Evolutionary conservation across 257 asterid genomes (phyloP).

Genomic region (Gentiana macrophylla): DNA sequence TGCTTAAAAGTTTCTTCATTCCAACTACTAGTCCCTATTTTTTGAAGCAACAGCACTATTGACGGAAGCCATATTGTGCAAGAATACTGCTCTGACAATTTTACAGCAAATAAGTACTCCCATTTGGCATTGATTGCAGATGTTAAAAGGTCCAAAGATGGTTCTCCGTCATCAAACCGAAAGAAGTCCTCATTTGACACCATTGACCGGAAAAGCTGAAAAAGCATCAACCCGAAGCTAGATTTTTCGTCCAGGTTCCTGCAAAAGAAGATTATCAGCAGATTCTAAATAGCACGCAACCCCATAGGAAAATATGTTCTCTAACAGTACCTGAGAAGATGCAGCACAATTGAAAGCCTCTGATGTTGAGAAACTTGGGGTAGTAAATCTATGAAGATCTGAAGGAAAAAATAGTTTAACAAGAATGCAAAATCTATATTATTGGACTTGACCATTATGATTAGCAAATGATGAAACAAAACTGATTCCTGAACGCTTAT

Average conservation of each 20-base stretch:
- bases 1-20: slow-evolving; percentile 40
- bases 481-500: slow-evolving; percentile 4
- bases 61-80: slow-evolving; percentile 84
- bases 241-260: slow-evolving; percentile 73
- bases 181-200: slow-evolving; percentile 36
- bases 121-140: slow-evolving; percentile 38
- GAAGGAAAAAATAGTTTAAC: slow-evolving; percentile 14
- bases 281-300: neutral
- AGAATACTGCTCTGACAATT: slow-evolving; percentile 61
- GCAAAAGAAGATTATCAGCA: slow-evolving; percentile 36
- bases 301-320: too few relatives aligned
- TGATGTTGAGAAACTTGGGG: slow-evolving; percentile 68
- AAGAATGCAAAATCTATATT: slow-evolving; percentile 11
- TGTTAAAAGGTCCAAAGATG: slow-evolving; percentile 28
- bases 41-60: slow-evolving; percentile 48
- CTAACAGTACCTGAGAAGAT: slow-evolving; percentile 52
- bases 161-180: slow-evolving; percentile 21
- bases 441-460: neutral
- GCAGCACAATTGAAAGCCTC: slow-evolving; percentile 52
- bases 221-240: slow-evolving; percentile 64
- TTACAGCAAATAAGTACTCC: slow-evolving; percentile 70
- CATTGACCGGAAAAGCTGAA: slow-evolving; percentile 60
- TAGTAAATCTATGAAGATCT: slow-evolving; percentile 72
- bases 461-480: neutral
- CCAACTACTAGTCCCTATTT: slow-evolving; percentile 29